A percentile compares a stretch with the other conserved stretches of the same genome.
phyloP scores from a whole-genome alignment of 331 rosid species.

The Ulmus americana region DNA sequence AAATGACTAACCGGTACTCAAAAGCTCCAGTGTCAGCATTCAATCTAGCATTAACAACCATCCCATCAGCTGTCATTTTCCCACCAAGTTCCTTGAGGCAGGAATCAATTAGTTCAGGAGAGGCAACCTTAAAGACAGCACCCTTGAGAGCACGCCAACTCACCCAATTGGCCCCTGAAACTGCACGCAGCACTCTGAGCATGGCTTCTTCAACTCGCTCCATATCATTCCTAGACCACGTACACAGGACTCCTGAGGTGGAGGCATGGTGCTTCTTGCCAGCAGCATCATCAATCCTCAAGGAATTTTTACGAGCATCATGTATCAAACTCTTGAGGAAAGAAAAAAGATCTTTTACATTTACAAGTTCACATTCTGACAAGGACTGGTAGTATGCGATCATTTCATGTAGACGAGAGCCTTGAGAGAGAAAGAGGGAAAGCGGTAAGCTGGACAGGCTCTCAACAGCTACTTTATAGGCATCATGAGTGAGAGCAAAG shows the following conservation, averaged over 20 bases:
- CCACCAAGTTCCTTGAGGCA: conserved; percentile 80
- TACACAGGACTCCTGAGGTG: conserved; percentile 36
- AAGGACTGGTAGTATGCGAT: conserved; percentile 63
- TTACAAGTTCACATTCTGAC: conserved; percentile 54
- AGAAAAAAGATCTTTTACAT: conserved; percentile 64
- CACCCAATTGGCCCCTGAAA: conserved; percentile 82
- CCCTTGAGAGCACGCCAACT: conserved; percentile 68
- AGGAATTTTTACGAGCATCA: conserved; percentile 45
- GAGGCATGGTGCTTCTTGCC: conserved; percentile 42
- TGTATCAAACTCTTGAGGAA: conserved; percentile 59
- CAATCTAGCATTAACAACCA: conserved; percentile 58
- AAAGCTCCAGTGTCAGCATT: conserved; percentile 58
- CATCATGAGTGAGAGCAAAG: conserved; percentile 72
- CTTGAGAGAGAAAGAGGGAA: conserved; percentile 47
- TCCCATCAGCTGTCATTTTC: conserved; percentile 57
- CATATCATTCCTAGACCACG: conserved; percentile 60
- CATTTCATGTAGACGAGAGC: conserved; percentile 46
- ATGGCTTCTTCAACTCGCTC: conserved; percentile 71
- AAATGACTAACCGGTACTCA: conserved; percentile 63
- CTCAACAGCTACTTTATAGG: conserved; percentile 58
- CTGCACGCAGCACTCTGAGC: conserved; percentile 81
- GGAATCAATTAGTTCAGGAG: conserved; percentile 74
- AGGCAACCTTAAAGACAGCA: conserved; percentile 69
- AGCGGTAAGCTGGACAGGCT: conserved; percentile 60
- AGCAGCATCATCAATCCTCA: conserved; percentile 39